These are phyloP conservation scores for Colletotrichum chrysophilum DNA, from an alignment of 2,329 filamentous ascomycete genomes.

Conservation along the genomic window DNA sequence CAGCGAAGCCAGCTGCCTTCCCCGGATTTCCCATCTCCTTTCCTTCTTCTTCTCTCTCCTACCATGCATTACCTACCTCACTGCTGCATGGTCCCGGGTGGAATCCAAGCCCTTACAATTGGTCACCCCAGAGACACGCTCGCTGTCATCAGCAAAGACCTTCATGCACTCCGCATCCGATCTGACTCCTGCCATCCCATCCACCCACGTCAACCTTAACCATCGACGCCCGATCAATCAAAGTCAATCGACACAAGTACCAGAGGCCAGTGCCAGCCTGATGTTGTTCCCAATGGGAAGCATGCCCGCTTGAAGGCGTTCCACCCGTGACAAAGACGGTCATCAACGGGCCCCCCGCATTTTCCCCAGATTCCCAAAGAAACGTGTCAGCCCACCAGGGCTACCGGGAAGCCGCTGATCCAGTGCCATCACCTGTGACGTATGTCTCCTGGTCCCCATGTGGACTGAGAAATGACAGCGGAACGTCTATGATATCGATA, in stretches of 20 bases:
- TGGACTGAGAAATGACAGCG: neutral
- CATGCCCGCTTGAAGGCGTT: neutral
- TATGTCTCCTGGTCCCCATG: neutral
- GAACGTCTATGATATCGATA: neutral
- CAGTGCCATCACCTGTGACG: neutral
- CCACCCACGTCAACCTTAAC: neutral
- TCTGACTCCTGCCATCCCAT: neutral
- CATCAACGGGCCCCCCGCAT: neutral
- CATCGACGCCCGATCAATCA: neutral
- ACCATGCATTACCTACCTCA: too few relatives aligned
- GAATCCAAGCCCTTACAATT: neutral
- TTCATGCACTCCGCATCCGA: neutral
- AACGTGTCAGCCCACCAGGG: neutral
- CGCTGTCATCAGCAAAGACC: neutral
- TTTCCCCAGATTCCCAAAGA: slow-evolving; percentile 12
- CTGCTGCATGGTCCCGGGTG: neutral
- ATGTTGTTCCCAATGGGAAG: neutral
- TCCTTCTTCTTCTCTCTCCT: neutral
- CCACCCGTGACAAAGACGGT: neutral
- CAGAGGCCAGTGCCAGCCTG: neutral
- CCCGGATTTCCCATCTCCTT: neutral
- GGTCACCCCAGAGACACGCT: neutral
- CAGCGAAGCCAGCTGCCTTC: neutral
- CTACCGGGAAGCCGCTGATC: neutral
- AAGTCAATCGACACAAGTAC: neutral